Percentiles rank a stretch among this genome's conserved stretches.
These are phyloP conservation scores for Ananas comosus DNA, from an alignment of 176 grass and related monocot species.

Conservation along the genomic window DNA sequence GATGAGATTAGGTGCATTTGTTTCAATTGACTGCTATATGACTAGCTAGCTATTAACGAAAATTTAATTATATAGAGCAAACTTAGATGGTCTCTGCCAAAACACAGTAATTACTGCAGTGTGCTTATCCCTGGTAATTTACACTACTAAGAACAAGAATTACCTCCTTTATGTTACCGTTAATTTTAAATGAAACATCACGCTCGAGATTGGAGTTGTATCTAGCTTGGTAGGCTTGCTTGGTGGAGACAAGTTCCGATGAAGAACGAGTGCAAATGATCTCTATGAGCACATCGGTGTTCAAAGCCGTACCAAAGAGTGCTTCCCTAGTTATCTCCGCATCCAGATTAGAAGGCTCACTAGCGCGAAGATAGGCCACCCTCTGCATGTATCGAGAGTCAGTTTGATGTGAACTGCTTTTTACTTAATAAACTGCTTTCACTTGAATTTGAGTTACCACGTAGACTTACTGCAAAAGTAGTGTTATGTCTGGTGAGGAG, in stretches of 20 bases:
- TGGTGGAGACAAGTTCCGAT: constrained; percentile 1
- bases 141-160: not conserved
- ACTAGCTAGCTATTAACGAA: no score
- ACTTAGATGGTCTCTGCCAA: no score
- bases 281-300: constrained; percentile 20
- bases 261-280: constrained; percentile 19
- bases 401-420: no score
- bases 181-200: constrained; percentile 11
- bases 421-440: not conserved
- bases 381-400: constrained; percentile 7
- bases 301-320: constrained; percentile 8
- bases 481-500: constrained; percentile 2
- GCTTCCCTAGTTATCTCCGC: constrained; percentile 22
- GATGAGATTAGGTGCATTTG: no score
- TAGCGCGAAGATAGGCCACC: constrained; percentile 14
- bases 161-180: constrained; percentile 19
- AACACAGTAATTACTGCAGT: no score
- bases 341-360: constrained; percentile 18
- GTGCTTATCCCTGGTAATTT: no score
- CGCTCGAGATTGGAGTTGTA: constrained; percentile 17
- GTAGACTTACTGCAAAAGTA: constrained; percentile 18
- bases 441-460: not conserved
- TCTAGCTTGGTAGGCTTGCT: constrained; percentile 11
- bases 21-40: no score
- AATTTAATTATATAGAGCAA: no score